phyloP scores from a whole-genome alignment of 1,284 basidiomycete genomes.

The Sphagnurus paluster region DNA sequence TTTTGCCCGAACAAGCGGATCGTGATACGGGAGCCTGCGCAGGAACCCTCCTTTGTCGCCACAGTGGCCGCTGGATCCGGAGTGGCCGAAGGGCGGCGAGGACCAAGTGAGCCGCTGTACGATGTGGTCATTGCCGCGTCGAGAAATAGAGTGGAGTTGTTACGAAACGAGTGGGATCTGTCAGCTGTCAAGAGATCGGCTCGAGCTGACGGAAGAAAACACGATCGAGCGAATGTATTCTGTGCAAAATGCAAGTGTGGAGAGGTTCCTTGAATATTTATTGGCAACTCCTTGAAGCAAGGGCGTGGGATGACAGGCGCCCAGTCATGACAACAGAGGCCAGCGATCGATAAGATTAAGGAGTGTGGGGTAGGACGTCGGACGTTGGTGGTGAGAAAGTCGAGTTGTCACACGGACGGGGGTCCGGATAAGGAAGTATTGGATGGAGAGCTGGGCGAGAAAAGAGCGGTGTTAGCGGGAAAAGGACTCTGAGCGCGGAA shows the following conservation, averaged over 20 bases:
- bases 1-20: neutral
- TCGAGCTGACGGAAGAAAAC: neutral
- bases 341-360: conserved; percentile 6
- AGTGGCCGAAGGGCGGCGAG: conserved; percentile 3
- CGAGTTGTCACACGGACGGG: conserved; percentile 11
- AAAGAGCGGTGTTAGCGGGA: neutral
- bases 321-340: neutral
- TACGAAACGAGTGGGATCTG: conserved; percentile 22
- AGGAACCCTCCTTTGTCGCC: too few relatives aligned
- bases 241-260: too few relatives aligned
- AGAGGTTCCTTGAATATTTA: neutral
- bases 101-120: neutral
- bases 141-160: conserved; percentile 11
- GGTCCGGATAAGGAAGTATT: conserved; percentile 26
- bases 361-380: conserved; percentile 10
- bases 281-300: conserved; percentile 4
- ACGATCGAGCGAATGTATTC: conserved; percentile 9
- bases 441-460: conserved; percentile 7
- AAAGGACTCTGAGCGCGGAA: conserved; percentile 16
- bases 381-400: conserved; percentile 15
- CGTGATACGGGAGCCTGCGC: too few relatives aligned
- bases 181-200: conserved; percentile 19
- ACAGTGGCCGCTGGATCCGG: conserved; percentile 15
- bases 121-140: conserved; percentile 10
- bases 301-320: conserved; percentile 14